Conservation (phyloP, 2,329 filamentous ascomycete species). For the Neurospora sp. region DNA sequence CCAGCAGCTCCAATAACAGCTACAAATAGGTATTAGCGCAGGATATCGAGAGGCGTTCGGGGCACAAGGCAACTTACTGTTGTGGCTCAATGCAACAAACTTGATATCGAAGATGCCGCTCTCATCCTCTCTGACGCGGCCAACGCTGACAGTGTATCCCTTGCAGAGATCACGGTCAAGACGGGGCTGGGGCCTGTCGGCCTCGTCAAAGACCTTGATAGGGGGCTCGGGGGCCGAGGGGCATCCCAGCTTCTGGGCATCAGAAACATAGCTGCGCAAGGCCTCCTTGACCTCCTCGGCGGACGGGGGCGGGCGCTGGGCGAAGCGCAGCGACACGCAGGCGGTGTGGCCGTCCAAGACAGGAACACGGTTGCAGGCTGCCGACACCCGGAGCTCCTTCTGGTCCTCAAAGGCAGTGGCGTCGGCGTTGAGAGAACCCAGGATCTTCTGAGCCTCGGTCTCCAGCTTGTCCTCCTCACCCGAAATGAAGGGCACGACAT, state of each 20-base stretch:
- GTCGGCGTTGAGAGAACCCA: slow-evolving; percentile 64
- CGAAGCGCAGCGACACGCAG: slow-evolving; percentile 83
- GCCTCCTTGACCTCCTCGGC: slow-evolving; percentile 70
- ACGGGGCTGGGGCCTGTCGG: slow-evolving; percentile 82
- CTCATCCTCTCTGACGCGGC: slow-evolving; percentile 75
- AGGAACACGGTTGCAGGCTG: slow-evolving; percentile 87
- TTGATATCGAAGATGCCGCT: slow-evolving; percentile 88
- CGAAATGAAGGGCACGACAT: slow-evolving; percentile 85
- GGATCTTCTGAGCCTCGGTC: slow-evolving; percentile 89
- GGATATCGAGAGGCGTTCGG: not conserved
- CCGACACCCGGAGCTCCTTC: slow-evolving; percentile 63
- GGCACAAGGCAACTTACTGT: slow-evolving; percentile 36
- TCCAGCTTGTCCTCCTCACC: slow-evolving; percentile 96
- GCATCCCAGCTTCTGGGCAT: slow-evolving; percentile 75
- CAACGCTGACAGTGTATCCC: slow-evolving; percentile 87
- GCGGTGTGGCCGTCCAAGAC: slow-evolving; percentile 92
- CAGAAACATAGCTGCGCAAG: slow-evolving; percentile 69
- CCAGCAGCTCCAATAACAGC: slow-evolving; percentile 94
- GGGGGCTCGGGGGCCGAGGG: slow-evolving; percentile 74
- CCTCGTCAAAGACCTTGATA: slow-evolving; percentile 83
- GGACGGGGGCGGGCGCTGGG: slow-evolving; percentile 61
- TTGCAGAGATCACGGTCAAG: slow-evolving; percentile 76
- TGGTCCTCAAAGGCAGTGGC: slow-evolving; percentile 71
- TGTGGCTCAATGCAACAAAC: slow-evolving; percentile 86
- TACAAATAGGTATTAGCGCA: slow-evolving; percentile 19